These are phyloP conservation scores for Lactarius hengduanensis DNA, from an alignment of 768 basidiomycete genomes.

Conservation along the genomic window DNA sequence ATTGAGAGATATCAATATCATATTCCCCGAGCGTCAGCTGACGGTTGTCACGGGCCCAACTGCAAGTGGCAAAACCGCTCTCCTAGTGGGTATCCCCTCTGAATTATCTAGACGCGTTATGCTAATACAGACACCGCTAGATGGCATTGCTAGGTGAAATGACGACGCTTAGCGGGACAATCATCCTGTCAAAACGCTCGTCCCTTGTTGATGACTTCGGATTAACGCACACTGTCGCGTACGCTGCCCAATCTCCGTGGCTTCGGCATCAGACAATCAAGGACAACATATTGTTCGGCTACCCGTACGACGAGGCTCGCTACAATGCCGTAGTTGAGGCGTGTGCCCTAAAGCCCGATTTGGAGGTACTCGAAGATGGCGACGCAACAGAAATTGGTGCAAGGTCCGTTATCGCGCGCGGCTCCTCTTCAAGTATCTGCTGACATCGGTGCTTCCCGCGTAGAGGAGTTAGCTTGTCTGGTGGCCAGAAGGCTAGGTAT, in stretches of 20 bases:
- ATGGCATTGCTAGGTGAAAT: conserved; percentile 75
- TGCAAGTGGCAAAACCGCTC: conserved; percentile 79
- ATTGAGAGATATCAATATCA: conserved; percentile 60
- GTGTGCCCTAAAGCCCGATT: conserved; percentile 79
- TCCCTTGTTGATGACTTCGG: conserved; percentile 60
- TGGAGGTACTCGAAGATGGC: conserved; percentile 84
- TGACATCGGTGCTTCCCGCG: neutral
- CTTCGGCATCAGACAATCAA: conserved; percentile 49
- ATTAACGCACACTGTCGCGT: conserved; percentile 49
- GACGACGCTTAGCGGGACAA: conserved; percentile 52
- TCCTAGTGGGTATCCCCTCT: conserved; percentile 48
- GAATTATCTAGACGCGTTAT: neutral
- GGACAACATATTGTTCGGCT: conserved; percentile 63
- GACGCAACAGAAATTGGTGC: conserved; percentile 84
- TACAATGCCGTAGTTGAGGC: conserved; percentile 78
- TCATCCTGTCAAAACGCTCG: conserved; percentile 66
- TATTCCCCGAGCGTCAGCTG: conserved; percentile 70
- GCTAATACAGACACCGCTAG: conserved; percentile 34
- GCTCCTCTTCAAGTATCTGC: neutral
- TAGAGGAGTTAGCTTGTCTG: conserved; percentile 73
- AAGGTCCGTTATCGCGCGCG: conserved; percentile 38
- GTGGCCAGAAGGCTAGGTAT: conserved; percentile 79
- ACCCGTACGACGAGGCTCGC: conserved; percentile 58
- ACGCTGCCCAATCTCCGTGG: conserved; percentile 52
- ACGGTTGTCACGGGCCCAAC: conserved; percentile 77